Conservation (phyloP, 768 basidiomycete genomes). For the Lentinula guzmanii region DNA sequence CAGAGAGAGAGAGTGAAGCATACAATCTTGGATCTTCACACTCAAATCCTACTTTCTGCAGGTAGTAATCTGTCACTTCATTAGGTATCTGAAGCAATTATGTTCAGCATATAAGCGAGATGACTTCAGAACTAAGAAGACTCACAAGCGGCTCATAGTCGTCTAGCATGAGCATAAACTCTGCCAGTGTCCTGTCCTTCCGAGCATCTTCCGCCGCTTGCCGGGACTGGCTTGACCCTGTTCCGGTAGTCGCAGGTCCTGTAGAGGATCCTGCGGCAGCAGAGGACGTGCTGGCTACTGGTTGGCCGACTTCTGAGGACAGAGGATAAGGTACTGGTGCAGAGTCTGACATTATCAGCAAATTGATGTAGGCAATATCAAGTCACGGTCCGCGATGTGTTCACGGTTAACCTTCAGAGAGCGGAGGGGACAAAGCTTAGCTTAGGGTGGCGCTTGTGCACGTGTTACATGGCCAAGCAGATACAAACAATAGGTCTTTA, state of each 20-base stretch:
- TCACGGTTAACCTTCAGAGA: neutral
- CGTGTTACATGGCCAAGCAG: neutral
- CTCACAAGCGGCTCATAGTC: conserved; percentile 92
- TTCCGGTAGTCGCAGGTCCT: conserved; percentile 12
- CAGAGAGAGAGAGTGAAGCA: conserved; percentile 18
- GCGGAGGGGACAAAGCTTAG: no score
- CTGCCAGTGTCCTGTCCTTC: conserved; percentile 86
- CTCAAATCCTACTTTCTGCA: conserved; percentile 94
- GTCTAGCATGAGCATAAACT: conserved; percentile 94
- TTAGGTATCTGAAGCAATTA: conserved; percentile 71
- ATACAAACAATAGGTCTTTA: neutral
- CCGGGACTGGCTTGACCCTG: conserved; percentile 29
- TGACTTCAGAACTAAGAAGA: conserved; percentile 2
- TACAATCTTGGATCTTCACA: conserved; percentile 91
- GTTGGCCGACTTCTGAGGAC: conserved; percentile 8
- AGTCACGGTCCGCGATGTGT: neutral
- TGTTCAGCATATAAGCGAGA: neutral
- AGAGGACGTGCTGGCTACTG: conserved; percentile 23
- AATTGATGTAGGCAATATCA: neutral
- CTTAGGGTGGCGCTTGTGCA: neutral
- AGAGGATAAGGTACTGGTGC: neutral
- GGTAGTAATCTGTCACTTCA: conserved; percentile 96
- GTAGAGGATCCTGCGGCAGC: conserved; percentile 20
- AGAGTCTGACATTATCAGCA: neutral
- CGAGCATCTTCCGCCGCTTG: conserved; percentile 76